Evolutionary conservation across 2,329 filamentous ascomycete species (phyloP).

Genomic region (Venturiaceae sp.): DNA sequence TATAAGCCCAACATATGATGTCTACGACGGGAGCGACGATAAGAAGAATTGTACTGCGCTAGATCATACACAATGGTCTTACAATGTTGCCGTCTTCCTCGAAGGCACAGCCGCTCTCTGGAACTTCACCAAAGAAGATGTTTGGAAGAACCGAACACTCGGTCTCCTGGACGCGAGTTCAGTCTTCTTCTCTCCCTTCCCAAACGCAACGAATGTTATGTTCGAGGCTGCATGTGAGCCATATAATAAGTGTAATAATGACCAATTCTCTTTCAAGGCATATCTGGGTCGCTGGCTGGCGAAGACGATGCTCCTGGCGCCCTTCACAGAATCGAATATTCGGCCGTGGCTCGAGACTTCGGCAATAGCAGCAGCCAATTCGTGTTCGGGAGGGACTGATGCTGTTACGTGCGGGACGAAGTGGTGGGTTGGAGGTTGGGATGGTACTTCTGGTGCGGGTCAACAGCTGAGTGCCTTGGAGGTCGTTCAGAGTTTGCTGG

Average conservation of each 20-base stretch:
- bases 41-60: conserved; percentile 34
- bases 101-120: conserved; percentile 34
- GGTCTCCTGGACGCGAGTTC: conserved; percentile 45
- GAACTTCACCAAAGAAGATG: conserved; percentile 11
- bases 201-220: conserved; percentile 45
- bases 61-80: conserved; percentile 52
- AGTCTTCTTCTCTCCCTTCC: conserved; percentile 44
- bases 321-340: conserved; percentile 29
- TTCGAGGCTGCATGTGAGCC: conserved; percentile 60
- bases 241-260: conserved; percentile 51
- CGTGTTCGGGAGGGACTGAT: conserved; percentile 31
- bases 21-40: conserved; percentile 40
- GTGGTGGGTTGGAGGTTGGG: conserved; percentile 34
- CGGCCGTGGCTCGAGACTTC: conserved; percentile 28
- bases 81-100: conserved; percentile 56
- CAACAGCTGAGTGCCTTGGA: conserved; percentile 36
- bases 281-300: conserved; percentile 58
- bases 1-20: conserved; percentile 29
- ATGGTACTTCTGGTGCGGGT: conserved; percentile 31
- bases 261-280: conserved; percentile 68
- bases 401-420: conserved; percentile 33
- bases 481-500: conserved; percentile 32
- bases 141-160: conserved; percentile 49
- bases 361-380: conserved; percentile 30
- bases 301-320: conserved; percentile 33